Conservation (phyloP, 768 basidiomycete genomes). For the Suillus clintonianus region DNA sequence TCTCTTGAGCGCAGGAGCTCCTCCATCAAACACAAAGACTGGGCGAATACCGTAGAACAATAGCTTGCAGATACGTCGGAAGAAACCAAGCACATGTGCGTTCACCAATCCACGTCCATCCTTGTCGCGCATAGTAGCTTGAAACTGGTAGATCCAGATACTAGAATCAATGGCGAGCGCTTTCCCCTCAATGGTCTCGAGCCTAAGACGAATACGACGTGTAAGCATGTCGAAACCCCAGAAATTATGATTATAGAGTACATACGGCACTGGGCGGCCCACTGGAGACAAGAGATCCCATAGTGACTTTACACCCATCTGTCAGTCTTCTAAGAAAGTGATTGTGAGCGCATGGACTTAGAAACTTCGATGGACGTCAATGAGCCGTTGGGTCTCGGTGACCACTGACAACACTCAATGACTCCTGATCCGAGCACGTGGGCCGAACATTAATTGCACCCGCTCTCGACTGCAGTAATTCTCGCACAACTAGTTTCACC, state of each 20-base stretch:
- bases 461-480: not conserved
- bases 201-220: constrained; percentile 43
- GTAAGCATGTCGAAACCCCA: constrained; percentile 1
- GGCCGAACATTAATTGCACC: not conserved
- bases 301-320: constrained; percentile 95
- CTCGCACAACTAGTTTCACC: not conserved
- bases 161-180: constrained; percentile 96
- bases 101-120: constrained; percentile 89
- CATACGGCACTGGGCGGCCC: constrained; percentile 89
- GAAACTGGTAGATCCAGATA: constrained; percentile 99
- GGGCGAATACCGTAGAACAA: constrained; percentile 98
- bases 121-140: constrained; percentile 98
- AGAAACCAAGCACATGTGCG: constrained; percentile 90
- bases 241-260: constrained; percentile 10
- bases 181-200: constrained; percentile 96
- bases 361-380: not conserved
- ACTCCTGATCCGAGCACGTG: not conserved
- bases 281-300: constrained; percentile 94
- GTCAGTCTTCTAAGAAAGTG: not conserved
- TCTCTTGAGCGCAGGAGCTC: constrained; percentile 88
- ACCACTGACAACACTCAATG: not conserved
- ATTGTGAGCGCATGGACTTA: not conserved
- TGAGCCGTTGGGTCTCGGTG: not conserved
- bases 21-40: constrained; percentile 98
- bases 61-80: constrained; percentile 89